Base-by-base conservation (phyloP, 352 stramenopile species). In the Phytophthora vignae region DNA sequence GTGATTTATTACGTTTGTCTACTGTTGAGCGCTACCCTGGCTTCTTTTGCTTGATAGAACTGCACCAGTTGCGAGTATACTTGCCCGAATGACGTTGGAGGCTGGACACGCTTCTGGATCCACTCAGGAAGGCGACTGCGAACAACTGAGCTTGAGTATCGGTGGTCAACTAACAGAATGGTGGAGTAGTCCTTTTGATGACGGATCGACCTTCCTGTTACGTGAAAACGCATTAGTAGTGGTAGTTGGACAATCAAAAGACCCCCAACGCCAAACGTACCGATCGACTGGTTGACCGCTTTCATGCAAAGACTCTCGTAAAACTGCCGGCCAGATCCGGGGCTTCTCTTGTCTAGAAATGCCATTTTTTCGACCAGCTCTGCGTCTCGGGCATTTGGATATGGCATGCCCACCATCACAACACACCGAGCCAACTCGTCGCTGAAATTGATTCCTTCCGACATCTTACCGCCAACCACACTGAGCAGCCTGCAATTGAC, bases 391-490 rank as follows among this genome's bases (percentile, higher is more conserved):
- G 97, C 92, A 73, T 99, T 99, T 49, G 98, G 94, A 81, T 99
- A 99, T 6, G 98, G 98, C 44, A 99, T 84, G 0, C 98, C 98
- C 29, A 99, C 97, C 81, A 99, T 99, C 14, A 99, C 88, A 27
- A 99, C 96, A 70, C 96, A 98, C 8, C 92, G 81, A 25, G 97
- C 98, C 60, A 99, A 88, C 8, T 99, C 97, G 73, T 99, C 95
- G 64, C 90, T 98, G 78, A 99, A 99, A 73, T 99, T 99, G 81
- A 99, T 99, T 27, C 98, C 98, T 88, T 99, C 98, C 3, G 94
- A 99, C 87, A 99, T 98, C 82, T 99, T 99, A 0, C 98, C 98
- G 12, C 98, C 98, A 27, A 99, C 96, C 0, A 99, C 98, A 66
- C 94, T 99, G 17, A 99, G 88, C 2, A 99, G 74, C 38, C 38